phyloP scores from a whole-genome alignment of 2,329 filamentous ascomycete genomes.

The Pseudogymnoascus sp. region DNA sequence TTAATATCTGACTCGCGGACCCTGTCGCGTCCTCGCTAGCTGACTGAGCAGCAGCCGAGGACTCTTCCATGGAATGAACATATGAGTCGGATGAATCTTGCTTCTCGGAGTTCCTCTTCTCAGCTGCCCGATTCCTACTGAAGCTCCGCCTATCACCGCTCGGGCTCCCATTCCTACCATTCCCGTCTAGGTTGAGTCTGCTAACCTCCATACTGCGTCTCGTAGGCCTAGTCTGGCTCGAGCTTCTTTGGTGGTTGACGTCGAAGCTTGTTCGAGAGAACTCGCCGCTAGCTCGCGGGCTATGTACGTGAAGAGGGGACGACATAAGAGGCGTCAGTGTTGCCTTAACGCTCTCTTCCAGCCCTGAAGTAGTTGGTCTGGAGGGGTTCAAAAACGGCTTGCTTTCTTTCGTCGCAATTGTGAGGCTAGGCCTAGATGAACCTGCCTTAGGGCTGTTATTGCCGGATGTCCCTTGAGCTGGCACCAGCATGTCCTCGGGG shows the following conservation, averaged over 20 bases:
- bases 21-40: slow-evolving; percentile 65
- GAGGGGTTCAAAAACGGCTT: slow-evolving; percentile 17
- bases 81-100: slow-evolving; percentile 68
- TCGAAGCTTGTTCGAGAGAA: slow-evolving; percentile 48
- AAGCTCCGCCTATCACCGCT: slow-evolving; percentile 50
- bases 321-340: slow-evolving; percentile 47
- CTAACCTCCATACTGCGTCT: slow-evolving; percentile 46
- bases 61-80: slow-evolving; percentile 64
- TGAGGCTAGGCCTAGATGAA: slow-evolving; percentile 22
- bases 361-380: slow-evolving; percentile 22
- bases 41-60: slow-evolving; percentile 63
- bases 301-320: slow-evolving; percentile 26
- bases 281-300: slow-evolving; percentile 51
- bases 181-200: slow-evolving; percentile 35
- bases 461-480: slow-evolving; percentile 15
- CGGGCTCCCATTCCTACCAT: slow-evolving; percentile 51
- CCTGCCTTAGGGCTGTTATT: slow-evolving; percentile 17
- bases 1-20: slow-evolving; percentile 85
- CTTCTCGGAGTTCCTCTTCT: slow-evolving; percentile 45
- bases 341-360: slow-evolving; percentile 53
- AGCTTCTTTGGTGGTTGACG: slow-evolving; percentile 42
- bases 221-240: slow-evolving; percentile 35
- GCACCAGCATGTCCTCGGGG: slow-evolving; percentile 24
- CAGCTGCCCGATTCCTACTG: slow-evolving; percentile 42
- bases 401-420: slow-evolving; percentile 17